Evolutionary conservation across 1,139 yeast species (phyloP).

Genomic region (Zygoascus meyerae): DNA sequence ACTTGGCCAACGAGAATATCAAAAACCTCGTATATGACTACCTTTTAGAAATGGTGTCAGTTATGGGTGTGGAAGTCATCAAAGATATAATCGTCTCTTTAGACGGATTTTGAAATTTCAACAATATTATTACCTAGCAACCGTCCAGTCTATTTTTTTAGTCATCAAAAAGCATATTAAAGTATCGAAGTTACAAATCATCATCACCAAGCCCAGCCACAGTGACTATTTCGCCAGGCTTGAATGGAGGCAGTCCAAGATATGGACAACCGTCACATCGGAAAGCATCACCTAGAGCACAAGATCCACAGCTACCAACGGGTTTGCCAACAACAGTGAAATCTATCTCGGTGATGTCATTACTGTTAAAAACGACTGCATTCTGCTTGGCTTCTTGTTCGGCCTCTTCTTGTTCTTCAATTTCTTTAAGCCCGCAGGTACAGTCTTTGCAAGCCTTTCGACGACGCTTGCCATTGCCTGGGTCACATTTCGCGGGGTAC

Average conservation of each 20-base stretch:
- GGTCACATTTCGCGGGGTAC: slow-evolving; percentile 38
- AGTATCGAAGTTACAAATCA: slow-evolving; percentile 22
- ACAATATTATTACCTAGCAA: background rate
- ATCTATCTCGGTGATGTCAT: slow-evolving; percentile 75
- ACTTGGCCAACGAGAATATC: background rate
- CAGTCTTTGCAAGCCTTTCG: slow-evolving; percentile 86
- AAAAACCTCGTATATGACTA: background rate
- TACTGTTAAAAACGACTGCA: slow-evolving; percentile 48
- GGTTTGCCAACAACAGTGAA: slow-evolving; percentile 88
- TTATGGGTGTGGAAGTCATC: background rate
- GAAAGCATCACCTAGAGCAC: slow-evolving; percentile 96
- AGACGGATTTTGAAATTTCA: background rate
- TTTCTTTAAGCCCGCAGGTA: slow-evolving; percentile 90
- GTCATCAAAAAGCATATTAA: slow-evolving; percentile 6
- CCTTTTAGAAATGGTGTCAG: slow-evolving; percentile 1
- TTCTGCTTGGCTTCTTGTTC: slow-evolving; percentile 23
- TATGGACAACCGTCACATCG: slow-evolving; percentile 98
- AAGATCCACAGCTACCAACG: slow-evolving; percentile 92
- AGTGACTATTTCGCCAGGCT: slow-evolving; percentile 74
- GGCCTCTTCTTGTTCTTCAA: slow-evolving; percentile 39
- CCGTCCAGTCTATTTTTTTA: background rate
- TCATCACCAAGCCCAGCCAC: slow-evolving; percentile 31
- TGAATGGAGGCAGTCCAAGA: slow-evolving; percentile 93
- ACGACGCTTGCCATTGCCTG: slow-evolving; percentile 47
- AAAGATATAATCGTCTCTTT: background rate